Evolutionary conservation across 1,284 basidiomycete genomes (phyloP), one percentile per base, ranked within the genome.

Genomic region (Puccinia horiana): DNA sequence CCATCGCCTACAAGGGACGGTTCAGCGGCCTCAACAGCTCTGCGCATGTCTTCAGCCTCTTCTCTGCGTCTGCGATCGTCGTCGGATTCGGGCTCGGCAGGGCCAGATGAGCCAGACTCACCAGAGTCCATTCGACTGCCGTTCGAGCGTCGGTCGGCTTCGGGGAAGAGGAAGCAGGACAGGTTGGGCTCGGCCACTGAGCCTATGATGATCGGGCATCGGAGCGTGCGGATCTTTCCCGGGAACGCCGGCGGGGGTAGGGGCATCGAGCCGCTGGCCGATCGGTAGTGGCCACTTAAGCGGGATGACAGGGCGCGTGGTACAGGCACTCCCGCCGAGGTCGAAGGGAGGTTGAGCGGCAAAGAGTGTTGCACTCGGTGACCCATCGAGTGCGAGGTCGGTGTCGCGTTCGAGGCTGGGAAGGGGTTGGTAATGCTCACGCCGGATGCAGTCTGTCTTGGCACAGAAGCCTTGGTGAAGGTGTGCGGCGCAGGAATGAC

Each of bases 141-240:
- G 49, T 74, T 74, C 2, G 52, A 37, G 54, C 78, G 65, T 1
- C 78, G 67, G n/a, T 81, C 78, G 29, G 78, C 35, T 40, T 81
- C 78, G 40, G 77, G 69, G 12, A 61, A n/a, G 11, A 81, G 32
- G 5, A 81, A 40, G 35, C 78, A 81, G 23, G 78, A 69, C 1
- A 81, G 47, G 29, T 52, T 73, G 69, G 88, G 88, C 83, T 89
- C 88, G 18, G 87, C 86, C 42, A 89, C 88, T 9, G 86, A 87
- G 0, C 88, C 88, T 79, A 89, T 86, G 26, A 87, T 86, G 84
- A 89, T 84, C 0, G 88, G 88, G 44, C 88, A 83, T n/a, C 87
- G 84, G 11, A 88, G 84, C 32, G 87, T 86, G 49, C 87, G 85
- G 29, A 87, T 72, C 82, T 85, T 85, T 72, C 85, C 85, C 4